phyloP scores from a whole-genome alignment of 2,329 filamentous ascomycete genomes.

The Diaporthe sp. region DNA sequence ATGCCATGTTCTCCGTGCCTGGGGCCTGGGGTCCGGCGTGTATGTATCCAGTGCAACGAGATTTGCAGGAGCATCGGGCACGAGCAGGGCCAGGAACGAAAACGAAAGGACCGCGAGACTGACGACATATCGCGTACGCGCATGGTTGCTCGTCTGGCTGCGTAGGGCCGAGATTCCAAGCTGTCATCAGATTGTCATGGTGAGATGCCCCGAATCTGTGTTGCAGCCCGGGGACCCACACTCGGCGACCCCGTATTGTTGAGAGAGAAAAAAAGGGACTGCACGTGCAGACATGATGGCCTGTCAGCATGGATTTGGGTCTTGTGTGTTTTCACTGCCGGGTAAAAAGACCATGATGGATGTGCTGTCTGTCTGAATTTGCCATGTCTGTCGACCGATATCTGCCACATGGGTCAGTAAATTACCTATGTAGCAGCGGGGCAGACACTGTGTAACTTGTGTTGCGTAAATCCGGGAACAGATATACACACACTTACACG shows the following conservation, averaged over 20 bases:
- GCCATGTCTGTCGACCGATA: slow-evolving; percentile 3
- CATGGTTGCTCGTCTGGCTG: neutral
- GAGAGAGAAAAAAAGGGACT: neutral
- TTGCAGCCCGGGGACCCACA: slow-evolving; percentile 22
- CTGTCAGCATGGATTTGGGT: neutral
- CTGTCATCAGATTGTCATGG: slow-evolving; percentile 26
- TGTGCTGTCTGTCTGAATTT: neutral
- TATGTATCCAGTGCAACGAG: neutral
- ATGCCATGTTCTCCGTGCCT: slow-evolving; percentile 12
- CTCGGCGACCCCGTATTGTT: slow-evolving; percentile 19
- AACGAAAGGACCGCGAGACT: neutral
- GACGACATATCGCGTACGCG: slow-evolving; percentile 16
- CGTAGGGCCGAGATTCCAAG: slow-evolving; percentile 19
- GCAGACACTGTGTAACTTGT: slow-evolving; percentile 1
- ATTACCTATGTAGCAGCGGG: neutral
- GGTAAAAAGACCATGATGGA: neutral
- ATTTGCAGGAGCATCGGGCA: slow-evolving; percentile 11
- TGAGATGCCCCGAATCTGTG: slow-evolving; percentile 25
- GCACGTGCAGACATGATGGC: neutral
- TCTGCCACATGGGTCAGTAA: neutral
- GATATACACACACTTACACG: neutral
- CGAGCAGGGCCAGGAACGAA: slow-evolving; percentile 11
- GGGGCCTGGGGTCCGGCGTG: neutral
- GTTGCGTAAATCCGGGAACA: neutral
- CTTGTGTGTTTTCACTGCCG: neutral